These are phyloP conservation scores for Eucalyptus grandis DNA, from an alignment of 345 rosid species.

Conservation along the genomic window DNA sequence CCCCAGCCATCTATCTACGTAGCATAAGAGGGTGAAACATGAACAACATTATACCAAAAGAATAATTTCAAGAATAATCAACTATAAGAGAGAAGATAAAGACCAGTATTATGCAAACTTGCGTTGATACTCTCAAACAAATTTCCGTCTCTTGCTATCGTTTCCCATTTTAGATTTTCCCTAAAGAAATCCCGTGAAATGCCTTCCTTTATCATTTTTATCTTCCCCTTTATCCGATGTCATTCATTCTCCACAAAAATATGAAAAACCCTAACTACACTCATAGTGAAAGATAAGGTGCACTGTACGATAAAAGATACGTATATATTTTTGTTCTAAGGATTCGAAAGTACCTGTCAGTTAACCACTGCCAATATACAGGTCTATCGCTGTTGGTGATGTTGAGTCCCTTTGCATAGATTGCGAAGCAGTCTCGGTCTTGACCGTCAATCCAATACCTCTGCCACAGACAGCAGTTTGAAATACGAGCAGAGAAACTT, in stretches of 20 bases:
- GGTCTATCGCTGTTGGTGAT: neutral
- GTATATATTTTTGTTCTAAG: neutral
- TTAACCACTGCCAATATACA: neutral
- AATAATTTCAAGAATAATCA: neutral
- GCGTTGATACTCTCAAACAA: neutral
- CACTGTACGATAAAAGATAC: too few species aligned
- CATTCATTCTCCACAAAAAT: neutral
- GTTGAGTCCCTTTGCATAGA: neutral
- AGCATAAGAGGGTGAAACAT: neutral
- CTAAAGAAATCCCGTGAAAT: neutral
- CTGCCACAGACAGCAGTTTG: neutral
- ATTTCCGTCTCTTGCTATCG: neutral
- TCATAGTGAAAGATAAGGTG: neutral
- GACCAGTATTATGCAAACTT: neutral
- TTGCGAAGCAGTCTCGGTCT: neutral
- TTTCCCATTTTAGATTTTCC: neutral
- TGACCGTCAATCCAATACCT: too few species aligned
- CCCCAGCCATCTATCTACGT: neutral
- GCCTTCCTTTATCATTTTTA: neutral
- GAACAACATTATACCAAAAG: neutral
- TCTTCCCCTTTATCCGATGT: neutral
- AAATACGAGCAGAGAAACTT: neutral
- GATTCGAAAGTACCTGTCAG: neutral
- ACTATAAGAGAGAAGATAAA: too few species aligned
- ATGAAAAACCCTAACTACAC: too few species aligned